phyloP scores from a whole-genome alignment of 2,329 filamentous ascomycete species.

The Corynespora cassiicola region DNA sequence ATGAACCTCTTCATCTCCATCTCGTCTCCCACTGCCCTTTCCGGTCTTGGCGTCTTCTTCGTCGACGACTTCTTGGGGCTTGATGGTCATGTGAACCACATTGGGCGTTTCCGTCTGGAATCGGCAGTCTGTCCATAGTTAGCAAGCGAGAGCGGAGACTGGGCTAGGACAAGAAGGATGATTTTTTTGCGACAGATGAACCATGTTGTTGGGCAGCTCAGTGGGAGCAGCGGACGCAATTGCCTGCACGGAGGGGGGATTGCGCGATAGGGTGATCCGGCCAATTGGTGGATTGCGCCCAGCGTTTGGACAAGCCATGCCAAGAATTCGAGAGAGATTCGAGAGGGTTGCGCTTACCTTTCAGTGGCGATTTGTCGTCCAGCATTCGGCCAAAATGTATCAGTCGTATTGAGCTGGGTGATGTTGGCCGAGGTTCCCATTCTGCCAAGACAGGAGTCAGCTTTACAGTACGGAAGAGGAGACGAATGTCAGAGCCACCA shows the following conservation, averaged over 20 bases:
- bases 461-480: too few species aligned
- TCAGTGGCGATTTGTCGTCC: constrained; percentile 85
- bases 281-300: constrained; percentile 17
- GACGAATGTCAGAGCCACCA: too few species aligned
- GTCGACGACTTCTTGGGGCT: constrained; percentile 81
- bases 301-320: constrained; percentile 25
- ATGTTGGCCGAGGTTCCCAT: constrained; percentile 86
- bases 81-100: constrained; percentile 93
- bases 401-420: constrained; percentile 85
- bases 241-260: constrained; percentile 7
- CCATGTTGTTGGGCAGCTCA: too few species aligned
- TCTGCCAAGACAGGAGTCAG: constrained; percentile 56
- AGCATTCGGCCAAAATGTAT: constrained; percentile 92
- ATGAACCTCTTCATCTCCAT: constrained; percentile 60
- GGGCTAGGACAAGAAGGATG: not conserved
- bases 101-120: constrained; percentile 78
- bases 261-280: constrained; percentile 5
- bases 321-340: too few species aligned
- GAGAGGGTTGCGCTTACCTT: constrained; percentile 64
- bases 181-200: too few species aligned
- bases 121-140: constrained; percentile 69
- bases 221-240: too few species aligned
- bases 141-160: constrained; percentile 9
- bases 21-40: constrained; percentile 60
- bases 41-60: constrained; percentile 76